A percentile compares a stretch with the other conserved stretches of the same genome.
Conservation (phyloP, 352 stramenopile genomes). For the Globisporangium nagaii region DNA sequence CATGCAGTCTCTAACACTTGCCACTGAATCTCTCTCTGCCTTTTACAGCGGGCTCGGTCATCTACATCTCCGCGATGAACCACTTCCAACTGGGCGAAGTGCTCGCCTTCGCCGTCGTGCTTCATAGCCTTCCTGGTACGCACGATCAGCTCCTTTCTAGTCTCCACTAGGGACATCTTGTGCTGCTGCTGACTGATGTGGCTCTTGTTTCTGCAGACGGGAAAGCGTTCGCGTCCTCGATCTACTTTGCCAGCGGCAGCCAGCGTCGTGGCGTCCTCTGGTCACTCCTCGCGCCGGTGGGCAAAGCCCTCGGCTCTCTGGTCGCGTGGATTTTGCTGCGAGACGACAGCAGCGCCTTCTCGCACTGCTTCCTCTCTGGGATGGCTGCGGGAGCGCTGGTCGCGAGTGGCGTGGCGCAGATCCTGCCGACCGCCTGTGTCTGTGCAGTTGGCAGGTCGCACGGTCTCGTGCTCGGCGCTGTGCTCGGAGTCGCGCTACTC, state of each 20-base stretch:
- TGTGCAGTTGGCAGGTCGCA: not conserved
- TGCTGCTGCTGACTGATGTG: too few relatives aligned
- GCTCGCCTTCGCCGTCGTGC: not conserved
- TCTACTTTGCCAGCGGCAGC: conserved; percentile 2
- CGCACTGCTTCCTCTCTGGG: not conserved
- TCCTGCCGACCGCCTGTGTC: not conserved
- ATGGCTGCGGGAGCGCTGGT: not conserved
- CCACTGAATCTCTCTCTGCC: not conserved
- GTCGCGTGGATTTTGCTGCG: not conserved
- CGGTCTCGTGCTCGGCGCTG: not conserved
- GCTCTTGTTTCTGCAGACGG: not conserved
- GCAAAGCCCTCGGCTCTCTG: not conserved
- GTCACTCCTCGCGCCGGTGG: not conserved
- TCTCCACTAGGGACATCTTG: too few relatives aligned
- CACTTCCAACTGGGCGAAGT: not conserved
- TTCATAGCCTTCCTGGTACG: not conserved
- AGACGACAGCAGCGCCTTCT: not conserved
- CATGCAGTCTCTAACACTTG: too few relatives aligned
- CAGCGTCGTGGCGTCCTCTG: not conserved
- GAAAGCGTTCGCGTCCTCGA: not conserved
- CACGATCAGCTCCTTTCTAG: not conserved
- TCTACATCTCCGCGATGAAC: not conserved
- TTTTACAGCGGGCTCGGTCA: not conserved
- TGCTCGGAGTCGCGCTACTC: not conserved
- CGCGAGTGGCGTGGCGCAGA: not conserved